Percentiles rank a stretch among this genome's conserved stretches.
Conservation (phyloP, 257 asterid species). For the Voacanga thouarsii region DNA sequence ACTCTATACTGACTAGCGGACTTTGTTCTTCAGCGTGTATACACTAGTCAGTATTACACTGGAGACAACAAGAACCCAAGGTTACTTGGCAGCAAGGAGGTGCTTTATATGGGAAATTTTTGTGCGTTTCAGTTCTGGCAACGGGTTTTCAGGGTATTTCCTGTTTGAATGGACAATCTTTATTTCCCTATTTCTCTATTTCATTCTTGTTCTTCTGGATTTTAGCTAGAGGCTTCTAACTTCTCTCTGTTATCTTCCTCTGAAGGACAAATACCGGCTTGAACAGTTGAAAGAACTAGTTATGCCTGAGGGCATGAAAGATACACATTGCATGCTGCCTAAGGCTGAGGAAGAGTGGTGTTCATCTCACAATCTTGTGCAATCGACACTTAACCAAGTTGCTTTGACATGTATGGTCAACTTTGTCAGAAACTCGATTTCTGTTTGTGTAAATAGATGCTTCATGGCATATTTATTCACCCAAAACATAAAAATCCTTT, state of each 20-base stretch:
- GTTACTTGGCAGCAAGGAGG: conserved; percentile 69
- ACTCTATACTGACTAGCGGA: conserved; percentile 25
- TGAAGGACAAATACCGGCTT: conserved; percentile 68
- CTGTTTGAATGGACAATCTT: not conserved
- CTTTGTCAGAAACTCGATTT: conserved; percentile 6
- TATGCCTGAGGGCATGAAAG: conserved; percentile 36
- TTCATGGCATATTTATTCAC: not conserved
- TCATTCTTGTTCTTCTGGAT: conserved; percentile 9
- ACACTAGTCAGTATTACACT: conserved; percentile 44
- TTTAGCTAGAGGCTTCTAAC: conserved; percentile 16
- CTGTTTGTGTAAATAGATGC: conserved; percentile 4
- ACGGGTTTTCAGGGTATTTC: conserved; percentile 68
- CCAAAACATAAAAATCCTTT: conserved; percentile 6
- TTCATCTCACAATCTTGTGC: conserved; percentile 74
- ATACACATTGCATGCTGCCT: conserved; percentile 27
- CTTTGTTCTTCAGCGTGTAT: conserved; percentile 38
- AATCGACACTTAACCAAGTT: conserved; percentile 70
- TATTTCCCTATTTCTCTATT: not conserved
- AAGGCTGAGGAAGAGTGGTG: conserved; percentile 89
- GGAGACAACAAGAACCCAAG: conserved; percentile 47
- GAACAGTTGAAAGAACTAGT: conserved; percentile 49
- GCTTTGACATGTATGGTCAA: conserved; percentile 63
- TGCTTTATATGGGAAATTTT: conserved; percentile 54
- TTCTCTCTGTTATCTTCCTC: conserved; percentile 20
- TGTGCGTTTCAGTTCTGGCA: conserved; percentile 92